Percentiles rank a stretch among this genome's conserved stretches.
phyloP scores from a whole-genome alignment of 768 basidiomycete species.

The Lactarius quietus region DNA sequence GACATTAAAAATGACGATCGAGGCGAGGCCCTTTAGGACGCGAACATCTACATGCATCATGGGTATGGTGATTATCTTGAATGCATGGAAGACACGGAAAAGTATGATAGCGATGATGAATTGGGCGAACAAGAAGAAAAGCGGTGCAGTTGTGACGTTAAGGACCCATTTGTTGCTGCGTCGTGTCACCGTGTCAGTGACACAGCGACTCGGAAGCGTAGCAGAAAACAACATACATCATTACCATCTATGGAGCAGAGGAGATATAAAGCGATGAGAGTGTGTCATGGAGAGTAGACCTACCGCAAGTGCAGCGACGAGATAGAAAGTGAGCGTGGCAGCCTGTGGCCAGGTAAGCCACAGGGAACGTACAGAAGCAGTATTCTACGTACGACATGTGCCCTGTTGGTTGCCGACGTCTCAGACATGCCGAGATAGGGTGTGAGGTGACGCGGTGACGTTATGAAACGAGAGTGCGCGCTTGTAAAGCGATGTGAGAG shows the following conservation, averaged over 20 bases:
- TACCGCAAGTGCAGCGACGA: constrained; percentile 84
- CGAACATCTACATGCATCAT: constrained; percentile 55
- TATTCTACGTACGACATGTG: constrained; percentile 12
- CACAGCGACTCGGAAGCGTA: not conserved
- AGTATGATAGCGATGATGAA: constrained; percentile 75
- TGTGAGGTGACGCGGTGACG: not conserved
- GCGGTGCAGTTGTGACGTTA: constrained; percentile 63
- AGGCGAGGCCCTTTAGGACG: constrained; percentile 66
- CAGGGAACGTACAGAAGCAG: not conserved
- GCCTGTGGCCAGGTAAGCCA: constrained; percentile 41
- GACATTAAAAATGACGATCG: constrained; percentile 75
- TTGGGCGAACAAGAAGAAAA: constrained; percentile 86
- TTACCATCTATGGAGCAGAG: constrained; percentile 66
- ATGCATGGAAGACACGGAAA: constrained; percentile 58
- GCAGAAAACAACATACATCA: constrained; percentile 55
- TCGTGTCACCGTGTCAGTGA: constrained; percentile 21
- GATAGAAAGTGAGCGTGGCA: constrained; percentile 79
- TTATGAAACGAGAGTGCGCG: not conserved
- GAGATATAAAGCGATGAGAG: not conserved
- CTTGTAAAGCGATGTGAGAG: not conserved
- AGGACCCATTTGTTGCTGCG: constrained; percentile 90
- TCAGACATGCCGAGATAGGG: constrained; percentile 4
- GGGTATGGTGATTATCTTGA: constrained; percentile 64
- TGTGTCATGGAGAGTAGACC: constrained; percentile 34
- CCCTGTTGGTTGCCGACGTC: not conserved